Evolutionary conservation across 1,284 basidiomycete genomes (phyloP).

Genomic region (Heterobasidion irregulare): DNA sequence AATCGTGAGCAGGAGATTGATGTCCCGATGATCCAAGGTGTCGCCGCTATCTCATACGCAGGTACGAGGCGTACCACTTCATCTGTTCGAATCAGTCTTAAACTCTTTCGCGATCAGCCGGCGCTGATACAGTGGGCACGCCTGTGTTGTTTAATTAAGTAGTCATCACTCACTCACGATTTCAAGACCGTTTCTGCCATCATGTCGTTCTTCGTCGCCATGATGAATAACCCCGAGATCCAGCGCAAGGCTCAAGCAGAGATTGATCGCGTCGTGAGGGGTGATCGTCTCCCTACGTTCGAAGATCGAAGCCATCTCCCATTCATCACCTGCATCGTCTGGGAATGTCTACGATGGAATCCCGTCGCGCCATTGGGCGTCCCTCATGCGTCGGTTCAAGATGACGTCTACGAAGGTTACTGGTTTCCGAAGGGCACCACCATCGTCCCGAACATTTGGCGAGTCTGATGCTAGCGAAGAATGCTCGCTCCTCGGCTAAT

Average conservation of each 20-base stretch:
- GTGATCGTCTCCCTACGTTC: conserved; percentile 27
- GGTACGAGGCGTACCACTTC: neutral
- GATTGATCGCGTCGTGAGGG: conserved; percentile 27
- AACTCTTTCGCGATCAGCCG: neutral
- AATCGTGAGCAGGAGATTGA: neutral
- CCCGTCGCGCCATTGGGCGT: conserved; percentile 14
- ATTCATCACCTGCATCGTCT: conserved; percentile 27
- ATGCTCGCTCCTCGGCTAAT: neutral
- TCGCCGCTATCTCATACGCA: neutral
- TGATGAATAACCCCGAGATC: conserved; percentile 28
- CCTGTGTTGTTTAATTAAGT: neutral
- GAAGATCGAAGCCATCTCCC: conserved; percentile 26
- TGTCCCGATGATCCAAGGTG: neutral
- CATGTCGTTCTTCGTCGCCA: conserved; percentile 24
- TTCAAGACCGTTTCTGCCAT: conserved; percentile 20
- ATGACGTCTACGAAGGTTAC: conserved; percentile 26
- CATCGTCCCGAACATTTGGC: neutral
- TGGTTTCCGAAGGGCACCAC: conserved; percentile 22
- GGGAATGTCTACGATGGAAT: conserved; percentile 32
- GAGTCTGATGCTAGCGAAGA: neutral
- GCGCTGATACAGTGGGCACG: neutral
- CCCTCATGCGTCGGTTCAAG: neutral
- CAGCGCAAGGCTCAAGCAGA: conserved; percentile 29
- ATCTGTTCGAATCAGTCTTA: neutral
- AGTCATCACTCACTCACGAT: conserved; percentile 3